These are phyloP conservation scores for Cubamyces sp. DNA, from an alignment of 768 basidiomycete species.

Conservation along the genomic window DNA sequence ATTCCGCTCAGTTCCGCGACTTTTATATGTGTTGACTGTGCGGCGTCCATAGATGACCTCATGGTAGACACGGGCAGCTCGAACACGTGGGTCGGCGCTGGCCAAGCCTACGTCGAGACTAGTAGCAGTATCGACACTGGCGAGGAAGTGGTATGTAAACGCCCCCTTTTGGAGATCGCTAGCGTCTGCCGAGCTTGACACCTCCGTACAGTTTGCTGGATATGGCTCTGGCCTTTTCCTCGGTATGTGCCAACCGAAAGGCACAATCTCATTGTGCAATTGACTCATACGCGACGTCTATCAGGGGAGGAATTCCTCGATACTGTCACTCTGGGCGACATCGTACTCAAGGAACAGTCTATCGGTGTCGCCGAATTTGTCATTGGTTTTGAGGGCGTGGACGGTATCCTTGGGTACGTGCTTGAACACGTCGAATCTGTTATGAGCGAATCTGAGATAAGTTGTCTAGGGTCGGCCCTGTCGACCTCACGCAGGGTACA, in stretches of 20 bases:
- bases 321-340: constrained; percentile 53
- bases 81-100: constrained; percentile 33
- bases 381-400: constrained; percentile 48
- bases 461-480: constrained; percentile 47
- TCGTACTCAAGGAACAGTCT: constrained; percentile 57
- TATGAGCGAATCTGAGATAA: too few species aligned
- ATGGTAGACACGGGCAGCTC: constrained; percentile 30
- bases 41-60: constrained; percentile 8
- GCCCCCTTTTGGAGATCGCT: too few species aligned
- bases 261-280: too few species aligned
- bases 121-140: constrained; percentile 26
- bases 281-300: not conserved
- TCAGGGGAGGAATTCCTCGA: constrained; percentile 45
- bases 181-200: too few species aligned
- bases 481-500: constrained; percentile 50
- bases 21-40: too few species aligned
- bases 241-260: too few species aligned
- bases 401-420: constrained; percentile 66
- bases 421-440: too few species aligned
- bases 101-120: constrained; percentile 22
- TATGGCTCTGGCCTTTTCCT: constrained; percentile 22
- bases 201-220: not conserved
- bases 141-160: constrained; percentile 23
- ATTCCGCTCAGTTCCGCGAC: too few species aligned
- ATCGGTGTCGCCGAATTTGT: constrained; percentile 61